These are phyloP conservation scores for Begonia loranthoides DNA, from an alignment of 306 rosid genomes.

Conservation along the genomic window DNA sequence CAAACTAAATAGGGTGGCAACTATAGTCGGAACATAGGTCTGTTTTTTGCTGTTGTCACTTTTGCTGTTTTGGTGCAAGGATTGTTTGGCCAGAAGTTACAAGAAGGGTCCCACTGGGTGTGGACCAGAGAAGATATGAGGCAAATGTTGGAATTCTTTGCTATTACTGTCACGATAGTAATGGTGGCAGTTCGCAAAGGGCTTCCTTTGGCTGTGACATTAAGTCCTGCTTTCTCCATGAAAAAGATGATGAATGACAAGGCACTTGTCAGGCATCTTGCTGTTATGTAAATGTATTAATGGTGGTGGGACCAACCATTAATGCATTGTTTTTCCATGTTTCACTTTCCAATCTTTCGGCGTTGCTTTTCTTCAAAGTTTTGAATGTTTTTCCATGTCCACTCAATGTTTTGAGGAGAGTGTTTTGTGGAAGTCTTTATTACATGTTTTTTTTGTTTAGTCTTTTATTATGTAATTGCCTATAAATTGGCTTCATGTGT, in stretches of 20 bases:
- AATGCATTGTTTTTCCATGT: too few species aligned
- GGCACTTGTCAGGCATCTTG: conserved; percentile 90
- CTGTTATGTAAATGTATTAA: too few species aligned
- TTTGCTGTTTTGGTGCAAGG: conserved; percentile 93
- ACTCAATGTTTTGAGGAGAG: too few species aligned
- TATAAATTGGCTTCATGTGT: too few species aligned
- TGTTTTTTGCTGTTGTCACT: conserved; percentile 83
- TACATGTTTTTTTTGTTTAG: too few species aligned
- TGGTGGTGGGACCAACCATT: too few species aligned
- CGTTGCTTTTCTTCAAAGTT: too few species aligned
- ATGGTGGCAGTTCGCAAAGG: conserved; percentile 99
- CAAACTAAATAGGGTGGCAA: conserved; percentile 97
- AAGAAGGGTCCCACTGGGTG: conserved; percentile 60
- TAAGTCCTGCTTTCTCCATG: conserved; percentile 99
- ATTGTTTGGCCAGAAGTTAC: conserved; percentile 59
- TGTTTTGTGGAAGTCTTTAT: too few species aligned
- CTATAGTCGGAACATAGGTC: conserved; percentile 90
- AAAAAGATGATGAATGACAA: conserved; percentile 98
- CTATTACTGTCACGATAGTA: conserved; percentile 88
- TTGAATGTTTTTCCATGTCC: too few species aligned
- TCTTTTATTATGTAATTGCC: too few species aligned
- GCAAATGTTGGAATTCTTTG: conserved; percentile 83
- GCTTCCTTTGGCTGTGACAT: conserved; percentile 91
- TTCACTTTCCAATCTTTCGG: too few species aligned
- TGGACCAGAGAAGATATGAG: conserved; percentile 85